Base-by-base conservation (phyloP, 345 rosid genomes). In the Rhizophora apiculata region DNA sequence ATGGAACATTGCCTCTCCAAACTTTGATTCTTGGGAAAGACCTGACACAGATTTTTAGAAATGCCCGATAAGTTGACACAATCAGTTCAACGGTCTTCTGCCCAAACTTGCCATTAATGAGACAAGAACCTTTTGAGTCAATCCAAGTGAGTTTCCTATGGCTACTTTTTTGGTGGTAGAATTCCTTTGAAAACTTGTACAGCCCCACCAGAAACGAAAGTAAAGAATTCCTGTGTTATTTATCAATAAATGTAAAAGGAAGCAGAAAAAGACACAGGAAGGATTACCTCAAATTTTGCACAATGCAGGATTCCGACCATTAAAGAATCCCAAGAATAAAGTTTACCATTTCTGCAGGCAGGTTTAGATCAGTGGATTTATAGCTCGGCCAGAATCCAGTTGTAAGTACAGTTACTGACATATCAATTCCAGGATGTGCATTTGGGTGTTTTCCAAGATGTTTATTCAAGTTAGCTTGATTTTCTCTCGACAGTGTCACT, bases 321-420 rank as follows among this genome's bases (percentile, higher is more conserved):
- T 39, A 10, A 39, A 39, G 46, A 39, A 39, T 2, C 9, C 30
- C 27, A 55, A 9, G 15, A 55, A 55, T n/a, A 55, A n/a, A 20
- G 58, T 16, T 59, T 81, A 90, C 98, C 96, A 90, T 90, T 80
- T 90, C 97, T 29, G 77, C 77, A 3, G 98, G 96, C 46, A 89
- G 92, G 63, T 85, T 93, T 52, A 90, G 82, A 84, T 90, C 90
- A 66, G 84, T 85, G 36, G 97, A 86, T 63, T 90, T 87, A 79
- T 86, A 90, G 71, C 89, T 90, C 39, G 96, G 97, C 98, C 98
- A 93, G 69, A 86, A 90, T 39, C 96, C 97, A 62, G 93, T 90
- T 43, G 98, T 93, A 34, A 90, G 88, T 71, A 90, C 96, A 68
- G 87, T 87, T 26, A 89, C 97, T 11, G 96, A 68, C 76, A 90